Evolutionary conservation across 2,329 filamentous ascomycete species (phyloP).

Genomic region (Scorias spongiosa): DNA sequence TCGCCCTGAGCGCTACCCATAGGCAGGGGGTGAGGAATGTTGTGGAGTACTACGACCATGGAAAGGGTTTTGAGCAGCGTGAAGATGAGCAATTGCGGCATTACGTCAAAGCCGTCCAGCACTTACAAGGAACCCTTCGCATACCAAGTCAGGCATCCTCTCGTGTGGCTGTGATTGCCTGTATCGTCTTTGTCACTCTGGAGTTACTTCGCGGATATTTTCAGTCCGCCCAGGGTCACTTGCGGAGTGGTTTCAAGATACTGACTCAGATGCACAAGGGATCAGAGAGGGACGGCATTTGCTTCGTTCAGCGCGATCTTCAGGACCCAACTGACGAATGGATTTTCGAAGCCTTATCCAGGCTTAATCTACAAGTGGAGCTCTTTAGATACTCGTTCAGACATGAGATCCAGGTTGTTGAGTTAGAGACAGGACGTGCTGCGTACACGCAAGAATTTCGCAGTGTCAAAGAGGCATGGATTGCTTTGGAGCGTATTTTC

Average conservation of each 20-base stretch:
- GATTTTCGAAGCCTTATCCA: slow-evolving; percentile 29
- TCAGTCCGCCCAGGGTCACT: slow-evolving; percentile 24
- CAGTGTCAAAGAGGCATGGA: background rate
- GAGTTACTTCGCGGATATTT: slow-evolving; percentile 28
- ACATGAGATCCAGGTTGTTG: background rate
- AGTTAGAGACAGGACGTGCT: background rate
- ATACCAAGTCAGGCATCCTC: slow-evolving; percentile 15
- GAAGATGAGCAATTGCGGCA: slow-evolving; percentile 24
- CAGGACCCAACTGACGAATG: slow-evolving; percentile 25
- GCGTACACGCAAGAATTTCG: background rate
- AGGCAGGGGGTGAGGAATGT: slow-evolving; percentile 11
- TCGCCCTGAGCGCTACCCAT: slow-evolving; percentile 26
- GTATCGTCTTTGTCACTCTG: slow-evolving; percentile 26
- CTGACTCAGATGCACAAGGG: slow-evolving; percentile 15
- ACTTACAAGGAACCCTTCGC: slow-evolving; percentile 18
- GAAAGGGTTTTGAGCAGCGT: slow-evolving; percentile 7
- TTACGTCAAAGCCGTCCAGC: slow-evolving; percentile 26
- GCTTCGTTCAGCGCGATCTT: background rate
- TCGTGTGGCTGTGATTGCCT: slow-evolving; percentile 26
- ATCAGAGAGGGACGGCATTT: background rate
- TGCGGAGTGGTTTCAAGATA: slow-evolving; percentile 29
- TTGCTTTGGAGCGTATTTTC: background rate
- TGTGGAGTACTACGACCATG: slow-evolving; percentile 4
- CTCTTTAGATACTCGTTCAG: slow-evolving; percentile 6
- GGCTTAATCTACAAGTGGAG: slow-evolving; percentile 9